Conservation (phyloP, 1,284 basidiomycete genomes). For the Austropuccinia psidii region DNA sequence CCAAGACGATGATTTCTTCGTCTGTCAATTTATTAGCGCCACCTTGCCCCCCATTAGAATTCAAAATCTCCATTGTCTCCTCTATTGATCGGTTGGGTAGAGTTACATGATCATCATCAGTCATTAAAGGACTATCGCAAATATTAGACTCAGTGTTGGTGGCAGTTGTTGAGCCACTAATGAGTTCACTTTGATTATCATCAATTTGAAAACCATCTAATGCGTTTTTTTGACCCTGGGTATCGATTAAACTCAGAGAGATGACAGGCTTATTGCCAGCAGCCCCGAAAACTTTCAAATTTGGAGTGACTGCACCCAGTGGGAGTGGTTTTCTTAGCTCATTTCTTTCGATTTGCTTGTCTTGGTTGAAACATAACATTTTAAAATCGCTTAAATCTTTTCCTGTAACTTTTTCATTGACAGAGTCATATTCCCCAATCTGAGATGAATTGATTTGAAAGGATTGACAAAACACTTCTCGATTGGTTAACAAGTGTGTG, state of each 20-base stretch:
- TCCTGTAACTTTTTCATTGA: no score
- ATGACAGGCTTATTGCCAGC: conserved; percentile 14
- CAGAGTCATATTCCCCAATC: no score
- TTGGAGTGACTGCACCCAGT: conserved; percentile 26
- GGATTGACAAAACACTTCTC: no score
- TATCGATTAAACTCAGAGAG: conserved; percentile 1
- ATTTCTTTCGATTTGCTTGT: no score
- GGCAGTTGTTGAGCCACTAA: conserved; percentile 14
- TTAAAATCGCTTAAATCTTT: no score
- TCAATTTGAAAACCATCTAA: neutral
- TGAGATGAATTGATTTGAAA: no score
- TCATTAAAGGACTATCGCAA: neutral
- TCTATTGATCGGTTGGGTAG: conserved; percentile 20
- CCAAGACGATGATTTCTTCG: conserved; percentile 82
- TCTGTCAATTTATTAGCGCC: conserved; percentile 62
- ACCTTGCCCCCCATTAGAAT: conserved; percentile 56
- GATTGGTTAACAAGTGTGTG: neutral
- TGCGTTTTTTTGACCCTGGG: neutral
- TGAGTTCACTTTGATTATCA: neutral
- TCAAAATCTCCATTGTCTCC: conserved; percentile 61
- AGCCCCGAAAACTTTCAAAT: conserved; percentile 31
- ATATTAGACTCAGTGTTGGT: conserved; percentile 20
- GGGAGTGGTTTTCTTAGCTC: no score
- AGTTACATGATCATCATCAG: neutral
- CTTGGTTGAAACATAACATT: no score